Evolutionary conservation across 768 basidiomycete genomes (phyloP), one percentile per base, ranked within the genome.

Genomic region (Coprinellus micaceus): DNA sequence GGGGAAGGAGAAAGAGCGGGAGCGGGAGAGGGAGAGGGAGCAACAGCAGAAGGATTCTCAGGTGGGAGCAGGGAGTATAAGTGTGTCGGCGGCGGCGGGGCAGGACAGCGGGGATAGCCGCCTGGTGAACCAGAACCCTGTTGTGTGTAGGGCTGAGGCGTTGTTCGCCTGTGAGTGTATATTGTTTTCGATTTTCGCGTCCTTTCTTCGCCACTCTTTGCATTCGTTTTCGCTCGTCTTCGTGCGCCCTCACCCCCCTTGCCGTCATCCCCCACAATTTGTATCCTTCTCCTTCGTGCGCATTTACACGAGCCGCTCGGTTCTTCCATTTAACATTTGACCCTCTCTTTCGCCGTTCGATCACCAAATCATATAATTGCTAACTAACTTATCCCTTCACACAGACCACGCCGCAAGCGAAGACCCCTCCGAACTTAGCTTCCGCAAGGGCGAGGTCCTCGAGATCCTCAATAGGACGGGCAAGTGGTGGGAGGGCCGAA

Each of bases 401-500:
- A 17, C 26, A 28, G 39, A 50, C 22, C 17, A 88, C 3, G 75
- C 97, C 54, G 85, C 91, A n/a, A n/a, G n/a, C n/a, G n/a, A n/a
- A n/a, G n/a, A n/a, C n/a, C n/a, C n/a, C n/a, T n/a, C n/a, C n/a
- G n/a, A n/a, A n/a, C n/a, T n/a, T n/a, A n/a, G n/a, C n/a, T n/a
- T n/a, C n/a, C n/a, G n/a, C n/a, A n/a, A n/a, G n/a, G n/a, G n/a
- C n/a, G n/a, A n/a, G n/a, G n/a, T n/a, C n/a, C n/a, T n/a, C n/a
- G n/a, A n/a, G 52, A 84, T 98, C 44, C 65, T 88, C 43, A 92
- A 96, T 67, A 84, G 85, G 53, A 59, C 66, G 5, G 88, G 88
- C 19, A 89, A 91, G 66, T 92, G 91, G 91, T 94, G 91, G 90
- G 86, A 87, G 63, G 88, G 84, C 17, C 82, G 75, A 63, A 89